Base-by-base conservation (phyloP, 1,139 yeast genomes). In the Saccharomyces hybrid region DNA sequence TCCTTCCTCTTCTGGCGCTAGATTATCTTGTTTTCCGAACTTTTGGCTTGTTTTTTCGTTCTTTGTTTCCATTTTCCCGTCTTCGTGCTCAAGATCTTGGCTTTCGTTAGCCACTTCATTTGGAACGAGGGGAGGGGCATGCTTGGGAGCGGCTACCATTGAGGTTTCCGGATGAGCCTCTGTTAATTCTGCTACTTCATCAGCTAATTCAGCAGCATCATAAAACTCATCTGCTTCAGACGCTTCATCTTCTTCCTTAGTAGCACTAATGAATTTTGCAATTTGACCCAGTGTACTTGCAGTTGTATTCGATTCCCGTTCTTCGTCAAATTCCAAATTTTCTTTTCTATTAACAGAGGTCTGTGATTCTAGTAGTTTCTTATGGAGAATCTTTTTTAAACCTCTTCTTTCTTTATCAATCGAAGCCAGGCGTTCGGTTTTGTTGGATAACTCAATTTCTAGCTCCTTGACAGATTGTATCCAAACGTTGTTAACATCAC, bases 401-500 rank as follows among this genome's bases (percentile, higher is more conserved):
- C 79, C 81, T 66, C 79, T 82, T 68, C 86, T 80, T 67, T 88
- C 88, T 50, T 82, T 84, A 58, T 86, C 89, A 56, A 84, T 82
- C 48, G 79, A 81, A 42, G 83, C 84, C 57, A 91, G 77, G 63
- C 86, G 85, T 11, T 79, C 80, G 66, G 88, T 96, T 58, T 95
- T 83, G 58, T 80, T 80, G 49, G 84, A 82, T 61, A 89, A 83
- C 68, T 93, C 97, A 46, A 80, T 73, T 69, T 95, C 98, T 56
- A 93, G 73, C 57, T 87, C 91, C 55, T 85, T 86, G 58, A 93
- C 86, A 3, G 96, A 88, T 60, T 81, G 82, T 62, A 91, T 96
- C 99, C 99, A 93, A 50, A 91, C 78, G 50, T 84, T 80, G 65
- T 91, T 90, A 52, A 90, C 82, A 66, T 88, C 93, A 48, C 81